Evolutionary conservation across 2,329 filamentous ascomycete genomes (phyloP), one percentile per base, ranked within the genome.

Genomic region (Pseudofabraea citricarpa): DNA sequence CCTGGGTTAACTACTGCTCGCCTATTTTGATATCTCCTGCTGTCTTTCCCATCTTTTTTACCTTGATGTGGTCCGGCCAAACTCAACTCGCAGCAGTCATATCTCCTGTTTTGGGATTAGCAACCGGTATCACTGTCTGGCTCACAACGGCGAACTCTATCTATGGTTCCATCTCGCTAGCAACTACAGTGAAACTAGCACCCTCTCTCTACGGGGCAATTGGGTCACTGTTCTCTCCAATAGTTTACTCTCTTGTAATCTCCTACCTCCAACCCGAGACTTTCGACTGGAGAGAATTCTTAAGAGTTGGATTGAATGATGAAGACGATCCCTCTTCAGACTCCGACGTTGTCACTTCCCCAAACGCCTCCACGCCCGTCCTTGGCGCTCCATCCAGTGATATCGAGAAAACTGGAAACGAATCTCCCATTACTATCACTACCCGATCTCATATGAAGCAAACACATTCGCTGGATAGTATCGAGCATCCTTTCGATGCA

Each of bases 101-200:
- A 4, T 66, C 73, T 0, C 74, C 75, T 0, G 50, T 77, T 0
- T 55, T 77, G 0, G 74, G 75, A 0, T 64, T 77, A 48, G 64
- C 61, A 0, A 74, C 72, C 0, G 74, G 74, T 0, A 62, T 79
- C 5, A 68, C 64, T 0, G 72, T 74, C 18, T 79, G 75, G 75
- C 61, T 79, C 0, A 69, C 70, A 5, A 68, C 68, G 0, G 71
- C 74, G 0, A 61, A 68, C 1, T 59, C 64, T 0, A 59, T 74
- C 3, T 68, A 69, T 15, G 75, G 74, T 2, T 64, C 66, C 9
- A 65, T 78, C 0, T 67, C 66, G 0, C 67, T 79, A 3, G 54
- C 64, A 0, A 66, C 73, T 0, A 77, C 75, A 0, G 73, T 73
- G 1, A 56, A 66, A 35, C 68, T 16, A 19, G 4, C 18, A 19